Base-by-base conservation (phyloP, 148 eudicot genomes). In the Spergularia marina region DNA sequence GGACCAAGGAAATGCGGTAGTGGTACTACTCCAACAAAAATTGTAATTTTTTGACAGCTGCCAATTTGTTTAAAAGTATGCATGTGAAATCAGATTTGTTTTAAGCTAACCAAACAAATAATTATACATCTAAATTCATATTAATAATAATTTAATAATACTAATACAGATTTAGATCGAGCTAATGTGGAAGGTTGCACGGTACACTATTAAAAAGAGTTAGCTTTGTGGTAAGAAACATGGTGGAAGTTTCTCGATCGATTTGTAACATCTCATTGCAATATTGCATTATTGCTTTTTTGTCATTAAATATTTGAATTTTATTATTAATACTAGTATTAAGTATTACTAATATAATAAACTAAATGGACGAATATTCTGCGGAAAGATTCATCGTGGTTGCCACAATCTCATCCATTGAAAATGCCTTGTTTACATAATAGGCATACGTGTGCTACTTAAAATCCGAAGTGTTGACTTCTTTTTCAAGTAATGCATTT, bases 191-290 rank as follows among this genome's bases (percentile, higher is more conserved):
- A 68, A 21, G 44, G 57, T 70, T 58, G 62, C 75, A 70, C 74
- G 51, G 16, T 53, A 77, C 75, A 77, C 74, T 40, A 44, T 53
- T 69, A 16, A n/a, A n/a, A 70, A 60, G 14, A 69, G 49, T 18
- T 7, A 20, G 23, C 52, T 76, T 60, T 68, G 12, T 60, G 39
- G 23, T 53, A 11, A n/a, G 80, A 65, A 71, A 16, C 57, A 63
- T 10, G 70, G 20, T 71, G 80, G 76, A 72, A 77, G 41, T 54
- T 78, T 78, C 76, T 11, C 10, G 12, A 71, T 71, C 10, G 12
- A 71, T 71, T 39, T 20, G 10, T 2, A 41, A 41, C 49, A 12
- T 18, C 40, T 61, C 40, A 44, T 41, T 7, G 17, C n/a, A 52
- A 52, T 51, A 66, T 6, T 15, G 17, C n/a, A 52, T 69, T 51